Evolutionary conservation across 352 stramenopile species (phyloP), one percentile per base, ranked within the genome.

Genomic region (Phytophthora kernoviae): DNA sequence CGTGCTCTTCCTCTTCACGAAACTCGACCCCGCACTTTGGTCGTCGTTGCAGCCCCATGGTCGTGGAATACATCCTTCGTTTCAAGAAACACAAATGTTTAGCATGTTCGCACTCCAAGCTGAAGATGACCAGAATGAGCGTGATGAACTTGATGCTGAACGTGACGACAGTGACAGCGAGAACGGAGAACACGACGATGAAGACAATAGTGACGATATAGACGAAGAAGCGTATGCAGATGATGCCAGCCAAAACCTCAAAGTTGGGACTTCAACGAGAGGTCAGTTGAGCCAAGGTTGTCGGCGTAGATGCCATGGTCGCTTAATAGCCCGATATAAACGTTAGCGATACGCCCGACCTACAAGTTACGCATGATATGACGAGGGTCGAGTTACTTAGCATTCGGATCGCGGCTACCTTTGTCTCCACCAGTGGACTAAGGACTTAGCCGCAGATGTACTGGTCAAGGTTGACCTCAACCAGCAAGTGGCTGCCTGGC

Each of bases 21-120:
- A 48, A 41, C 22, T 65, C 64, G 2, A 68, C 58, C 21, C 61
- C 59, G 21, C 47, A 58, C 14, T 40, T 59, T 24, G 11, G 60
- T 4, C 58, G 69, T 1, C 69, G 72, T 7, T 87, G 62, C 27
- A 86, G 80, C 48, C 73, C 84, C 20, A 73, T 81, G 36, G 73
- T 85, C 9, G 60, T 58, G 2, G 79, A 88, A 26, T 92, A 88
- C 42, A 77, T 92, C 22, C 66, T 61, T 6, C 68, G 79, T 2
- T 90, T 94, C 80, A 86, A 41, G 71, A 84, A 41, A 94, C 85
- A 15, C 85, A 94, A 70, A 94, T 94, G 85, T 94, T 90, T 54
- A 91, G 79, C 51, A 85, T 87, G 67, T 89, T 90, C 41, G 67
- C 57, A 11, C 39, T 87, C 3, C 64, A 84, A 22, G 54, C 52